Base-by-base conservation (phyloP, 2,329 filamentous ascomycete genomes). In the Ceratocystis huliohia region DNA sequence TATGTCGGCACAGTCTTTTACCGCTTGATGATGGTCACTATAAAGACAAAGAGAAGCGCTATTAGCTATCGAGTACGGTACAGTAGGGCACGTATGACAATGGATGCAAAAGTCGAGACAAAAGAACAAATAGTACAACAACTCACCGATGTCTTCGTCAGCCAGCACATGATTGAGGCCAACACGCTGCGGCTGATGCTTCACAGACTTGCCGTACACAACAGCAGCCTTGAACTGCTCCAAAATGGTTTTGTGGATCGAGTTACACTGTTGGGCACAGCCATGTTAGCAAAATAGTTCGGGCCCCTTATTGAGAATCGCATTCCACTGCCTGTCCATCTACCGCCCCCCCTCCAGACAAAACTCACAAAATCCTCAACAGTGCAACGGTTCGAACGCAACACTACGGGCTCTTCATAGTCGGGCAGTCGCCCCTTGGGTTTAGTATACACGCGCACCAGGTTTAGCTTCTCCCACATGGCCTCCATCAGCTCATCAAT, bases 391-490 rank as follows among this genome's bases (percentile, higher is more conserved):
- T 82, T 85, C 70, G 88, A 84, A 72, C 89, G 87, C 70, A 99
- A 80, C 72, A 99, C 94, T 46, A 99, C 94, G 63, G 94, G 94
- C 64, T 88, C 81, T 67, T 86, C 85, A 78, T 99, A 99, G 77
- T 99, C 94, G 17, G 94, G 94, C 76, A 91, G 82, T 75, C 87
- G 91, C 69, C 94, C 94, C 80, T 99, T 97, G 69, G 94, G 94
- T 79, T 99, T 99, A 67, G 94, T 99, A 79, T 99, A 99, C 59
- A 99, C 88, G 72, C 94, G 85, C 72, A 90, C 87, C 68, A 99
- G 82, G 73, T 88, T 90, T 72, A 99, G 83, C 77, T 96, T 96
- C 67, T 96, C 92, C 94, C 94, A 97, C 94, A 97, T 97, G 75
- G 88, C 85, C 78, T 97, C 94, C 80, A 99, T 83, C 70, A 99